These are phyloP conservation scores for Chalciporus sphaerocephalus DNA, from an alignment of 768 basidiomycete genomes.

Conservation along the genomic window DNA sequence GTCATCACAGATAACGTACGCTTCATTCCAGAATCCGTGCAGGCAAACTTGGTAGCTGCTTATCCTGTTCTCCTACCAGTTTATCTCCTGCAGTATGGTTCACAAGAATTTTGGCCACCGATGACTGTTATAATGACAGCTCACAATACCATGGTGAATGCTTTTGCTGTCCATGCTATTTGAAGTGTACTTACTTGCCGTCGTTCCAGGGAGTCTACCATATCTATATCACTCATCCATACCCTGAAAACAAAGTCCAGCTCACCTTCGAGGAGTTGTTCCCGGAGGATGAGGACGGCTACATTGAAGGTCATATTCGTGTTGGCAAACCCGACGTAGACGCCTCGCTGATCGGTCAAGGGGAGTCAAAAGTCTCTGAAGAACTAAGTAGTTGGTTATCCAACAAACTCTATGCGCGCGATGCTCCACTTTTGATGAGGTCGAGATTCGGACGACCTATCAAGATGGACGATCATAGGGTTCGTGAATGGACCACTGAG, in stretches of 20 bases:
- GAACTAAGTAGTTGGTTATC: constrained; percentile 31
- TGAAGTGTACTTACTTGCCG: background rate
- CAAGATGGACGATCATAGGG: constrained; percentile 34
- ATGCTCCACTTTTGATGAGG: constrained; percentile 19
- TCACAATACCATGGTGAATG: constrained; percentile 24
- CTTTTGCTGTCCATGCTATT: background rate
- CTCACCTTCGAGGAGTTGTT: constrained; percentile 23
- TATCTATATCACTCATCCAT: constrained; percentile 24
- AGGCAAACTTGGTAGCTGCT: constrained; percentile 48
- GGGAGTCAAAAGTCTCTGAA: constrained; percentile 29
- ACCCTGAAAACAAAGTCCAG: constrained; percentile 9
- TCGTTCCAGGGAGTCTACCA: constrained; percentile 23
- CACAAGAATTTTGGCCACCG: constrained; percentile 23
- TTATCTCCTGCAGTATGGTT: constrained; percentile 53
- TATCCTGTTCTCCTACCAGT: constrained; percentile 63
- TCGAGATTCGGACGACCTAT: constrained; percentile 12
- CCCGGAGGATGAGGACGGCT: constrained; percentile 21
- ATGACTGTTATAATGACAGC: constrained; percentile 30
- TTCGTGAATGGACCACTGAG: constrained; percentile 38
- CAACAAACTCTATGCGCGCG: constrained; percentile 23
- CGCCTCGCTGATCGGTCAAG: constrained; percentile 16
- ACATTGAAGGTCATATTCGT: constrained; percentile 11
- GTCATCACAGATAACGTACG: constrained; percentile 36
- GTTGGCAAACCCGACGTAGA: constrained; percentile 17
- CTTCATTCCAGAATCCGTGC: constrained; percentile 42